These are phyloP conservation scores for Flaveria brownii DNA, from an alignment of 129 eudicot species.

Conservation along the genomic window DNA sequence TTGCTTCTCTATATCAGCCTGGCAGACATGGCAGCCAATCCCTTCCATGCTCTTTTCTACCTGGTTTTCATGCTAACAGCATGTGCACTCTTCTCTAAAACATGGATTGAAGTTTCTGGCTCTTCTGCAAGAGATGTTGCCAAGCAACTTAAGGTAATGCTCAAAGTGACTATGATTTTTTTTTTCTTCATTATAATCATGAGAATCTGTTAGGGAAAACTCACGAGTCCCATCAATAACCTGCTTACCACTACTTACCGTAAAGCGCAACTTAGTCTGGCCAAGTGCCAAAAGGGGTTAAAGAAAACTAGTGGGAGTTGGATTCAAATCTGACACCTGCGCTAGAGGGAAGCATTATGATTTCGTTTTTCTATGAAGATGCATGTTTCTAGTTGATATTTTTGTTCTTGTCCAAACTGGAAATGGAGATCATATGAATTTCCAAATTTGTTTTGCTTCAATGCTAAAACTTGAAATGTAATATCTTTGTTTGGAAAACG, in stretches of 20 bases:
- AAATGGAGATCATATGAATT: too few species aligned
- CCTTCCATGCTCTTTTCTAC: conserved; percentile 67
- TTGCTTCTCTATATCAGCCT: conserved; percentile 38
- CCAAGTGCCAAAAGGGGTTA: background rate
- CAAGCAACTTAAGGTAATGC: conserved; percentile 64
- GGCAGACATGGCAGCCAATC: conserved; percentile 69
- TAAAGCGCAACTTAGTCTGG: background rate
- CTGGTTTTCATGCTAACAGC: conserved; percentile 69
- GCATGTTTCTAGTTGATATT: background rate
- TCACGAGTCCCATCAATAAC: background rate
- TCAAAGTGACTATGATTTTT: too few species aligned
- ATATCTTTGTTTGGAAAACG: background rate
- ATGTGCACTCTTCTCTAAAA: conserved; percentile 67
- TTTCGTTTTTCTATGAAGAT: background rate
- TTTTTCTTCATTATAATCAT: background rate
- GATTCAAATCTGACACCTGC: background rate
- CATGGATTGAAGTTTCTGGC: conserved; percentile 77
- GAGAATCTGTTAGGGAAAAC: background rate
- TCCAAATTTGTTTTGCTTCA: background rate
- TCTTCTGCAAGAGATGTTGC: conserved; percentile 74
- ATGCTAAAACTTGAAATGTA: background rate
- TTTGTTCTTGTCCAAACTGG: too few species aligned
- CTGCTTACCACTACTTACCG: background rate
- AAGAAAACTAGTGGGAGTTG: background rate
- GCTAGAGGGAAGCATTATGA: background rate